These are phyloP conservation scores for Xylaria nigripes DNA, from an alignment of 495 filamentous ascomycete species.

Conservation along the genomic window DNA sequence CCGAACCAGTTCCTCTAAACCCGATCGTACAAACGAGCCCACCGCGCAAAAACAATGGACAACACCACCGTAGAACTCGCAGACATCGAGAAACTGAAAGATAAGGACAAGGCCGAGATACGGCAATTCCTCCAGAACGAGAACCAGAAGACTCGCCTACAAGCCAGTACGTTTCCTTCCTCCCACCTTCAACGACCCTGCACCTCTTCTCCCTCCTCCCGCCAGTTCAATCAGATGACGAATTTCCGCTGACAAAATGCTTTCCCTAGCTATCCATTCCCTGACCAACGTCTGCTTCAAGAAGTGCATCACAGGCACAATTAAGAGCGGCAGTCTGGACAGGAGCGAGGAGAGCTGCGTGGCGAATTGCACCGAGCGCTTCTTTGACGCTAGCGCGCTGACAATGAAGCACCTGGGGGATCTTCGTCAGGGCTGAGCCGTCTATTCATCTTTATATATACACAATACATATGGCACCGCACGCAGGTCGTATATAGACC, in stretches of 20 bases:
- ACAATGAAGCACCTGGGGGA: slow-evolving; percentile 72
- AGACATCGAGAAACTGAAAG: slow-evolving; percentile 63
- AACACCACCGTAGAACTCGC: slow-evolving; percentile 21
- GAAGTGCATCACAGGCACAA: slow-evolving; percentile 68
- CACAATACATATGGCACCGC: not conserved
- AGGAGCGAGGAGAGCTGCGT: slow-evolving; percentile 69
- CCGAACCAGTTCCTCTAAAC: not conserved
- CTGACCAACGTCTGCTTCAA: slow-evolving; percentile 87
- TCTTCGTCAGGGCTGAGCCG: slow-evolving; percentile 16
- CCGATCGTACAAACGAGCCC: not conserved
- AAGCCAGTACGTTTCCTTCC: slow-evolving; percentile 55
- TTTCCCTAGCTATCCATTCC: slow-evolving; percentile 41
- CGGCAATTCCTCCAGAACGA: slow-evolving; percentile 74
- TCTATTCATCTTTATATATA: not conserved
- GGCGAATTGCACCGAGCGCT: slow-evolving; percentile 87
- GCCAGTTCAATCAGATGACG: not conserved
- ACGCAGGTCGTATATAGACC: not conserved
- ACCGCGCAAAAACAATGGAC: slow-evolving; percentile 31
- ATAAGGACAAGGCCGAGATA: slow-evolving; percentile 78
- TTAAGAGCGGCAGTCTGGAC: slow-evolving; percentile 60
- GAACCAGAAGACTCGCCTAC: slow-evolving; percentile 69
- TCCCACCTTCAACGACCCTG: not conserved
- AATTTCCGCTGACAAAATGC: not conserved
- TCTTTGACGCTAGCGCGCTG: slow-evolving; percentile 75
- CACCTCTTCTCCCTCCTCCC: not conserved